A percentile compares a stretch with the other conserved stretches of the same genome.
phyloP scores from a whole-genome alignment of 2,329 filamentous ascomycete species.

The Curvularia eragrostidis region DNA sequence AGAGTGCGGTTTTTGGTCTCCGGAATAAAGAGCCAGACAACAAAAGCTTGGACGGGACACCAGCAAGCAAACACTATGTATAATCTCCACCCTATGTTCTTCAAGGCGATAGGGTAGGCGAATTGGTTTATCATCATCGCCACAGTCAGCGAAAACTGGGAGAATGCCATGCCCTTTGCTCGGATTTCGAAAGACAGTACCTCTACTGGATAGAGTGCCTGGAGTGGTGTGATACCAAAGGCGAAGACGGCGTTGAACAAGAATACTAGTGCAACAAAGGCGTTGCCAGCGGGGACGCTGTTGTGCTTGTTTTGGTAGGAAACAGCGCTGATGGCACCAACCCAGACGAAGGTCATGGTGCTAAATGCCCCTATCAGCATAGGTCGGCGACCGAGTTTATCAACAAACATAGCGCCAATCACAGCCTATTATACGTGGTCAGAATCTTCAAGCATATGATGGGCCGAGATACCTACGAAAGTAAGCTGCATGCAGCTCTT shows the following conservation, averaged over 20 bases:
- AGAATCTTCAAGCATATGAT: neutral
- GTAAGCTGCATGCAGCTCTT: constrained; percentile 43
- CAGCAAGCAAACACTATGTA: constrained; percentile 37
- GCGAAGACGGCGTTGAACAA: constrained; percentile 44
- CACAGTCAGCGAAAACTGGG: constrained; percentile 26
- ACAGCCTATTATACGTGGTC: constrained; percentile 30
- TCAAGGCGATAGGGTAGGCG: constrained; percentile 35
- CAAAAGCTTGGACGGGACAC: constrained; percentile 26
- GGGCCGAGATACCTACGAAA: constrained; percentile 23
- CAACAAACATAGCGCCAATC: constrained; percentile 43
- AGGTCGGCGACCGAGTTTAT: constrained; percentile 42
- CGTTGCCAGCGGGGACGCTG: constrained; percentile 29
- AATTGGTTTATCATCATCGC: constrained; percentile 41
- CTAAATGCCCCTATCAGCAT: constrained; percentile 41
- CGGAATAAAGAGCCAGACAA: constrained; percentile 33
- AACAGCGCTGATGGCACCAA: constrained; percentile 30
- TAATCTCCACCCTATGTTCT: constrained; percentile 32
- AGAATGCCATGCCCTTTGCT: constrained; percentile 44
- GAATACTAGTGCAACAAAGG: constrained; percentile 44
- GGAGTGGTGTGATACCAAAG: constrained; percentile 46
- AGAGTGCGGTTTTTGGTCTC: constrained; percentile 40
- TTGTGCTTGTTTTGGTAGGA: constrained; percentile 22
- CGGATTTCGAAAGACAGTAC: constrained; percentile 46
- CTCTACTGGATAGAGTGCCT: constrained; percentile 45
- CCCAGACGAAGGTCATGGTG: constrained; percentile 34